These are phyloP conservation scores for Neurospora tetrasperma DNA, from an alignment of 495 filamentous ascomycete genomes.

Conservation along the genomic window DNA sequence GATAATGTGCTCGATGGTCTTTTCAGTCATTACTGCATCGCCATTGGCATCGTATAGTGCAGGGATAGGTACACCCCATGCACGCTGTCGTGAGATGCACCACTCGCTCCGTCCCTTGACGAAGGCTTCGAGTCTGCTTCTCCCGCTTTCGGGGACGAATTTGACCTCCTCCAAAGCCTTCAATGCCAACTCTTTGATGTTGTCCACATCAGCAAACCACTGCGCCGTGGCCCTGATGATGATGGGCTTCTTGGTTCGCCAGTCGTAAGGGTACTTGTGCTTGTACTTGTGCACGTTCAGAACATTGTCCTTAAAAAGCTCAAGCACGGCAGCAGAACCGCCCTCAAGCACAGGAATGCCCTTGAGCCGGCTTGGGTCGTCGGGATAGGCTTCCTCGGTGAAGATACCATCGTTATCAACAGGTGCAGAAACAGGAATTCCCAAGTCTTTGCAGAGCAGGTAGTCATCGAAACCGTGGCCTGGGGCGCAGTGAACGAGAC, in stretches of 20 bases:
- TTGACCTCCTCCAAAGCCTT: slow-evolving; percentile 55
- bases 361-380: slow-evolving; percentile 46
- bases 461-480: slow-evolving; percentile 98
- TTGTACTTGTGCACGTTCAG: slow-evolving; percentile 55
- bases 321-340: slow-evolving; percentile 58
- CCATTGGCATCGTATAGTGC: slow-evolving; percentile 67
- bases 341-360: slow-evolving; percentile 37
- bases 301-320: slow-evolving; percentile 50
- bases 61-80: slow-evolving; percentile 95
- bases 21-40: slow-evolving; percentile 62
- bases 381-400: slow-evolving; percentile 62
- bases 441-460: slow-evolving; percentile 56
- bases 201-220: slow-evolving; percentile 90
- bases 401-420: slow-evolving; percentile 75
- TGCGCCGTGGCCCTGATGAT: slow-evolving; percentile 88
- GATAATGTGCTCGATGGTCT: slow-evolving; percentile 79
- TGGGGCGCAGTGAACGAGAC: slow-evolving; percentile 86
- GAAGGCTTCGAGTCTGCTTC: slow-evolving; percentile 67
- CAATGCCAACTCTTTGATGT: slow-evolving; percentile 64
- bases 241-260: slow-evolving; percentile 86
- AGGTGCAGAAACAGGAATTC: slow-evolving; percentile 63
- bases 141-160: slow-evolving; percentile 68
- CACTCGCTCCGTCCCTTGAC: slow-evolving; percentile 82
- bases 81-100: slow-evolving; percentile 97
- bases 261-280: slow-evolving; percentile 97